These are phyloP conservation scores for Paratinospora sagittata DNA, from an alignment of 164 flowering plant species.

Conservation along the genomic window DNA sequence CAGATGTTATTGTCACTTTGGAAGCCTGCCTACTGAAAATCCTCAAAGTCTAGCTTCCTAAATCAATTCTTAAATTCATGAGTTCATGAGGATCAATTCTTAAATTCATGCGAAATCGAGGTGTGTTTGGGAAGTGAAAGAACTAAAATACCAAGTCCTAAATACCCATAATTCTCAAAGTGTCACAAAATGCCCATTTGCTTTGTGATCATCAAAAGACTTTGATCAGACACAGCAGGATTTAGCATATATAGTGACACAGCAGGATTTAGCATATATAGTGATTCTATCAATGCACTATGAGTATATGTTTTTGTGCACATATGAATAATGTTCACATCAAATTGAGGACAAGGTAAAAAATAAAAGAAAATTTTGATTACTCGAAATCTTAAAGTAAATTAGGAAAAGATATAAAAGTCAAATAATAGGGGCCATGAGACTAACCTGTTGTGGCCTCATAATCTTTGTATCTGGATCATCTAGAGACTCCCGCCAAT, in stretches of 20 bases:
- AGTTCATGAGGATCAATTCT: no score
- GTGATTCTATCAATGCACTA: no score
- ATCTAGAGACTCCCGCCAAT: conserved; percentile 96
- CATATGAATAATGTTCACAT: not conserved
- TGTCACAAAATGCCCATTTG: not conserved
- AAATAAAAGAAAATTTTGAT: not conserved
- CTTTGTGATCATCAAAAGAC: not conserved
- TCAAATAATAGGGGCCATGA: not conserved
- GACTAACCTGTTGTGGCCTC: conserved; percentile 88
- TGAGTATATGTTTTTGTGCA: not conserved
- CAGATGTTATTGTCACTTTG: no score
- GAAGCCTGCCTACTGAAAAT: no score
- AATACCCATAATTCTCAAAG: not conserved
- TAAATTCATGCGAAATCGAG: not conserved
- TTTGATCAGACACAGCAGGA: not conserved
- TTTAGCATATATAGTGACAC: no score
- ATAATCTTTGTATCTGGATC: conserved; percentile 99
- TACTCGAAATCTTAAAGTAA: not conserved
- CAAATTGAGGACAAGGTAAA: not conserved
- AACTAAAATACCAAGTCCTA: not conserved
- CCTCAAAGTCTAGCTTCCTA: no score
- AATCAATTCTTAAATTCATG: not conserved
- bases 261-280: no score
- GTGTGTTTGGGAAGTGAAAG: not conserved
- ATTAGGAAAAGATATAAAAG: not conserved